Evolutionary conservation across 2,329 filamentous ascomycete genomes (phyloP).

Genomic region (Clonostachys rosea): DNA sequence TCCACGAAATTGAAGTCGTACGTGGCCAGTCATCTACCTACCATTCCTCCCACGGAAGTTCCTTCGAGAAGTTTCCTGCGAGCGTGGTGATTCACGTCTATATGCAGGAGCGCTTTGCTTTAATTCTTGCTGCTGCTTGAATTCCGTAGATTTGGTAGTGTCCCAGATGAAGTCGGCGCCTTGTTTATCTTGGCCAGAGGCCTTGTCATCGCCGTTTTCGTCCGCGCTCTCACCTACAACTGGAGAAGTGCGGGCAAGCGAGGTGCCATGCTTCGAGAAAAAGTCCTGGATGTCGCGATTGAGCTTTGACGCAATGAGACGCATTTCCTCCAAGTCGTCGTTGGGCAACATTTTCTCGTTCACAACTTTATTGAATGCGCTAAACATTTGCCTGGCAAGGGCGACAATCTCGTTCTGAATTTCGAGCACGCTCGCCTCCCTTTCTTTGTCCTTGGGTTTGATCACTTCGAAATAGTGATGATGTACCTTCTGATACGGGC

Average conservation of each 20-base stretch:
- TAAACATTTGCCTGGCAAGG: conserved; percentile 39
- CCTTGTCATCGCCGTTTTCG: conserved; percentile 5
- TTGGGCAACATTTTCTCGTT: conserved; percentile 31
- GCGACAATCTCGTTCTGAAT: conserved; percentile 30
- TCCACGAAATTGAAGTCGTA: too few species aligned
- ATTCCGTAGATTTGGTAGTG: conserved; percentile 11
- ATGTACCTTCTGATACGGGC: conserved; percentile 35
- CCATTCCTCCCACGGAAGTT: too few species aligned
- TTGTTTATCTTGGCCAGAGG: conserved; percentile 3
- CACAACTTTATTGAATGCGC: conserved; percentile 36
- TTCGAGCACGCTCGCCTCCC: conserved; percentile 20
- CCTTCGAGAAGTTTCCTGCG: too few species aligned
- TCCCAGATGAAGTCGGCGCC: conserved; percentile 24
- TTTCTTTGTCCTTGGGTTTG: conserved; percentile 11
- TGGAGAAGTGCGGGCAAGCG: too few species aligned
- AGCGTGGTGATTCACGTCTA: too few species aligned
- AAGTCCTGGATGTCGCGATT: conserved; percentile 29
- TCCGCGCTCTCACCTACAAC: conserved; percentile 4
- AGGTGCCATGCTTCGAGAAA: conserved; percentile 17
- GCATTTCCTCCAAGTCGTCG: conserved; percentile 23
- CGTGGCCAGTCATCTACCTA: too few species aligned
- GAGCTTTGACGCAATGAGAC: conserved; percentile 22
- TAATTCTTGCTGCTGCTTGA: too few species aligned
- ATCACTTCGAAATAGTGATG: conserved; percentile 25
- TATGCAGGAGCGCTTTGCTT: too few species aligned